Percentiles rank a stretch among this genome's conserved stretches.
Conservation (phyloP, 805 yeast genomes). For the Candida boidinii region DNA sequence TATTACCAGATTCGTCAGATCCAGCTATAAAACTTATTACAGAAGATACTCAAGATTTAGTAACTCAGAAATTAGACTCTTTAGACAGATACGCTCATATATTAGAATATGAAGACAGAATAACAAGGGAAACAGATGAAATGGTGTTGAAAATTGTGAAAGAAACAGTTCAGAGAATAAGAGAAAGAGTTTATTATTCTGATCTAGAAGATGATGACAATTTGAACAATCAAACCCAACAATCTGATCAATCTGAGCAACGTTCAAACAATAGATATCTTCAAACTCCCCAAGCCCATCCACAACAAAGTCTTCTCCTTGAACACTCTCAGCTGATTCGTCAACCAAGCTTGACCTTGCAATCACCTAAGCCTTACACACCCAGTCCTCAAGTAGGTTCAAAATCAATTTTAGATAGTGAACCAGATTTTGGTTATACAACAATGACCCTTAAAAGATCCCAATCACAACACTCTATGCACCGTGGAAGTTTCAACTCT, state of each 20-base stretch:
- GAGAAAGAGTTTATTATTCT: slow-evolving; percentile 19
- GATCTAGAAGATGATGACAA: slow-evolving; percentile 15
- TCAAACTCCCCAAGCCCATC: slow-evolving; percentile 3
- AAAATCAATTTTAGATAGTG: no score
- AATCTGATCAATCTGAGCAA: no score
- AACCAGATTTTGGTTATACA: no score
- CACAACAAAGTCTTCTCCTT: slow-evolving; percentile 5
- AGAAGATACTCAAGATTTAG: slow-evolving; percentile 56
- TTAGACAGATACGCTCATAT: slow-evolving; percentile 66
- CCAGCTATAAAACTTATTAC: slow-evolving; percentile 55
- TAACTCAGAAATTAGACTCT: slow-evolving; percentile 59
- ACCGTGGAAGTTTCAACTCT: no score
- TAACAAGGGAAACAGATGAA: slow-evolving; percentile 70
- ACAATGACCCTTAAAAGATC: no score
- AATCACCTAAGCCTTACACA: no score
- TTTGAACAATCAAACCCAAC: no score
- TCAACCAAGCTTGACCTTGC: no score
- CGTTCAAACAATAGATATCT: no score
- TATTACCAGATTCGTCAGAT: slow-evolving; percentile 46
- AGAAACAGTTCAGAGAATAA: slow-evolving; percentile 51
- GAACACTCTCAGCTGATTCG: no score
- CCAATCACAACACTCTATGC: no score
- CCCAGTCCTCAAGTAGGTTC: no score
- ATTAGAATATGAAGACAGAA: slow-evolving; percentile 63
- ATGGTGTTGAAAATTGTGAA: slow-evolving; percentile 55